These are phyloP conservation scores for Neurospora sublineolata DNA, from an alignment of 495 filamentous ascomycete genomes.

Conservation along the genomic window DNA sequence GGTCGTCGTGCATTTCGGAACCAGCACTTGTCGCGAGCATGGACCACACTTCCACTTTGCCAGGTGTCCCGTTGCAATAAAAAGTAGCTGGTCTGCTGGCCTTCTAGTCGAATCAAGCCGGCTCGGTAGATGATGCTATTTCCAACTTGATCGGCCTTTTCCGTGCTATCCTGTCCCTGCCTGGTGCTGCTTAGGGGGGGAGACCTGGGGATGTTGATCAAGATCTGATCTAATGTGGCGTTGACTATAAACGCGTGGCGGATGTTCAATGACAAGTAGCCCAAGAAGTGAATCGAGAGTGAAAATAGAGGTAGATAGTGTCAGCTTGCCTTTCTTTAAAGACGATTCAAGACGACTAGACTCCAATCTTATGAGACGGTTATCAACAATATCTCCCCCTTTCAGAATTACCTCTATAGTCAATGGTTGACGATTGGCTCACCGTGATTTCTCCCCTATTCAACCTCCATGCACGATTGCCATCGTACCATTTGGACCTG, in stretches of 20 bases:
- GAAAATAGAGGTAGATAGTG: too few species aligned
- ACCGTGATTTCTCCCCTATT: neutral
- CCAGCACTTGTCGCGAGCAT: neutral
- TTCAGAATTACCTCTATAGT: neutral
- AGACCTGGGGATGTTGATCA: neutral
- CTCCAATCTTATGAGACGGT: too few species aligned
- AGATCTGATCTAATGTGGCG: neutral
- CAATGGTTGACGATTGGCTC: neutral
- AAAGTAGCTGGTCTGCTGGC: neutral
- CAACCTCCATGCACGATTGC: neutral
- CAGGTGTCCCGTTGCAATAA: neutral
- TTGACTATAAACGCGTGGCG: neutral
- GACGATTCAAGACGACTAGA: too few species aligned
- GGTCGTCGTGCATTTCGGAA: neutral
- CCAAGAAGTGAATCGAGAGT: too few species aligned
- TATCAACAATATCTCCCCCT: too few species aligned
- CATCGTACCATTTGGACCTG: neutral
- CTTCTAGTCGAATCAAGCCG: neutral
- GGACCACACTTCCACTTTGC: neutral
- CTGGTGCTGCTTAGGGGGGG: neutral
- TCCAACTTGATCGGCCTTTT: neutral
- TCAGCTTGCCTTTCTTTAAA: too few species aligned
- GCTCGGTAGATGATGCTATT: neutral
- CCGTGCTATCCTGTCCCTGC: neutral
- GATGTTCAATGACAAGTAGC: neutral